Percentiles rank a stretch among this genome's conserved stretches.
These are phyloP conservation scores for Kodamaea leandrae DNA, from an alignment of 805 yeast species.

Conservation along the genomic window DNA sequence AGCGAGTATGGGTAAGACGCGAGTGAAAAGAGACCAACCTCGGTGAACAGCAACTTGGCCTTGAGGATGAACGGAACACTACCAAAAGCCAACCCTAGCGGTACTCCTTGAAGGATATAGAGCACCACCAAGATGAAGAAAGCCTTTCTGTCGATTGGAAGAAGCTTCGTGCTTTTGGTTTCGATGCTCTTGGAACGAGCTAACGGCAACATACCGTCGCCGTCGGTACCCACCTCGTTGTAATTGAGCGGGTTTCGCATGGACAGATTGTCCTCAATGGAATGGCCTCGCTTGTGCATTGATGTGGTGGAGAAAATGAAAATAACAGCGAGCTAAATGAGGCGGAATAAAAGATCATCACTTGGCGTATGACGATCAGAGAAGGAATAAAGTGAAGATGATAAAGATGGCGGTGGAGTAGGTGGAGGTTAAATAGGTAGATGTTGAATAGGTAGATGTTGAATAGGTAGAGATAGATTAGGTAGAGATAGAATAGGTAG, in stretches of 20 bases:
- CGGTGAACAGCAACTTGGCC: slow-evolving; percentile 77
- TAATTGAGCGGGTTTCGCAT: slow-evolving; percentile 17
- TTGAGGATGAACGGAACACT: slow-evolving; percentile 88
- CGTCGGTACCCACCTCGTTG: slow-evolving; percentile 29
- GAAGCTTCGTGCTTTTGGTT: slow-evolving; percentile 7
- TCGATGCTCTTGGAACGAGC: slow-evolving; percentile 10
- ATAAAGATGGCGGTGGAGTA: no score
- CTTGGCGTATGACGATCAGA: no score
- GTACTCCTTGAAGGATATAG: slow-evolving; percentile 91
- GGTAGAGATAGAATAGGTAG: no score
- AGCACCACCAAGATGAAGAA: slow-evolving; percentile 70
- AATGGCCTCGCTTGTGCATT: slow-evolving; percentile 25
- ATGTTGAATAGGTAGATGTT: no score
- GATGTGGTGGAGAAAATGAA: background rate
- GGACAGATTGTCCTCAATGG: slow-evolving; percentile 12
- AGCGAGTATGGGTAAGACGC: slow-evolving; percentile 95
- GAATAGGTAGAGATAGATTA: no score
- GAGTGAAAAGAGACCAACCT: slow-evolving; percentile 84
- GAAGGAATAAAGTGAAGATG: no score
- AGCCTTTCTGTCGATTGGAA: slow-evolving; percentile 59
- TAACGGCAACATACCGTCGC: slow-evolving; percentile 37
- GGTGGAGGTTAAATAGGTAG: no score
- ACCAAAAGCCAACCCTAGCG: slow-evolving; percentile 94
- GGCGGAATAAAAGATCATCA: no score
- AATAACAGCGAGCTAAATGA: background rate